A percentile compares a stretch with the other conserved stretches of the same genome.
Evolutionary conservation across 257 asterid genomes (phyloP).

Genomic region (Nicotiana otophora): DNA sequence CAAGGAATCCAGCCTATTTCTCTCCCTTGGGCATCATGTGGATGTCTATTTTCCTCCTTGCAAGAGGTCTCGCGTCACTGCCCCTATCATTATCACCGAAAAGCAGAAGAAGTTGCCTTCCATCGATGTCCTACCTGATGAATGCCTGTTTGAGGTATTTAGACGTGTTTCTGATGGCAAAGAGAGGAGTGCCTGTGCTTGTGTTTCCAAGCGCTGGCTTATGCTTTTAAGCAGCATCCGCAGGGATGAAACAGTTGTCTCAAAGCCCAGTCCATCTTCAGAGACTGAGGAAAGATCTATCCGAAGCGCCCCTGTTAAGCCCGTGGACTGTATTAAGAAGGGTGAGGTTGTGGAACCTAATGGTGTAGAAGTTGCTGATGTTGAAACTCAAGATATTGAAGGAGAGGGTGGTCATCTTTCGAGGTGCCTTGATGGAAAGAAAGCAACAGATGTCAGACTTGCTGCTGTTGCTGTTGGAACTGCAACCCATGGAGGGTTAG

Average conservation of each 20-base stretch:
- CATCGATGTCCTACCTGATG: slow-evolving; percentile 87
- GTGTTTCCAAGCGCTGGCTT: slow-evolving; percentile 92
- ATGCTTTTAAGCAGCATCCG: slow-evolving; percentile 73
- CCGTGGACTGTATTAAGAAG: slow-evolving; percentile 32
- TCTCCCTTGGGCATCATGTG: slow-evolving; percentile 46
- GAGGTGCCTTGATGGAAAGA: slow-evolving; percentile 79
- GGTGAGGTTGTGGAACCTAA: slow-evolving; percentile 16
- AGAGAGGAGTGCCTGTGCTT: slow-evolving; percentile 70
- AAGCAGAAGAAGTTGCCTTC: slow-evolving; percentile 44
- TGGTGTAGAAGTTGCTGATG: slow-evolving; percentile 22
- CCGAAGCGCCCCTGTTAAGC: slow-evolving; percentile 15
- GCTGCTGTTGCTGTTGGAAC: slow-evolving; percentile 88
- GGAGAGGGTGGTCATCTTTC: slow-evolving; percentile 70
- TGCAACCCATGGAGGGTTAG: slow-evolving; percentile 74
- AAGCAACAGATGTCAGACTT: slow-evolving; percentile 79
- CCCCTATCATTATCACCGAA: slow-evolving; percentile 48
- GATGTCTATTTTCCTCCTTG: slow-evolving; percentile 65
- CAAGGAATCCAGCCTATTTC: slow-evolving; percentile 43
- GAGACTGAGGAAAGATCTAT: slow-evolving; percentile 31
- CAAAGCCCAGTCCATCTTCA: slow-evolving; percentile 1
- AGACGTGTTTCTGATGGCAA: slow-evolving; percentile 64
- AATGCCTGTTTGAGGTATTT: slow-evolving; percentile 89
- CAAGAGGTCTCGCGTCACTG: slow-evolving; percentile 77
- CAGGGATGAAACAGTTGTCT: slow-evolving; percentile 42
- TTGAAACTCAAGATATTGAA: slow-evolving; percentile 27